Base-by-base conservation (phyloP, 2,329 filamentous ascomycete species). In the Cercospora janseana region DNA sequence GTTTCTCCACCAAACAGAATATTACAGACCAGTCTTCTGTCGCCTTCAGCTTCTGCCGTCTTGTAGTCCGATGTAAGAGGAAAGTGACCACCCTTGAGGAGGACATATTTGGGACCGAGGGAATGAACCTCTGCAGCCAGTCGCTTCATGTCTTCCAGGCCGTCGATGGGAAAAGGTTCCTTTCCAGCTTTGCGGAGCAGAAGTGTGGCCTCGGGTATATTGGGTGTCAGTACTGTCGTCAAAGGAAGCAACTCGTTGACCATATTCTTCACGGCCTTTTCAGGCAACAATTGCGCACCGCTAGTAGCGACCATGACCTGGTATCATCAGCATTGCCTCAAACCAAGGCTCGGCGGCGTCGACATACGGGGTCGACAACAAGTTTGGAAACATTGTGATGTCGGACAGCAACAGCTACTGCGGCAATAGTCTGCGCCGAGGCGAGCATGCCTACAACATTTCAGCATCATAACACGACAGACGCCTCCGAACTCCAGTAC, bases 251-350 rank as follows among this genome's bases (percentile, higher is more conserved):
- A 70, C 9, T 78, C 70, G 10, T 74, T 67, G 42, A 80, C 75
- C 42, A 92, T 70, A 6, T 78, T 77, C 8, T 74, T 66, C 24
- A 89, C 74, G n/a, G 87, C 86, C 6, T 79, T 73, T 28, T 77
- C 67, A 0, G 84, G 82, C 13, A 92, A 77, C 1, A 93, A 76
- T 55, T 80, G 74, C 6, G 85, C 79, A 18, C 87, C 87, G n/a
- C 83, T 88, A 1, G 88, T 92, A 21, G 88, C 86, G 7, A 96
- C 81, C 90, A 97, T 96, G 51, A 97, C 91, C 88, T 93, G 59
- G 18, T 4, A 31, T 37, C 20, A 20, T 44, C 23, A 55, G 42
- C 27, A 34, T 37, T 13, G 24, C 5, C 27, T 8, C 10, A 24
- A 21, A 27, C 37, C 24, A 8, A 21, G 24, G 15, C 44, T 38